A percentile compares a stretch with the other conserved stretches of the same genome.
Conservation (phyloP, 345 rosid species). For the Eucalyptus shirleyi region DNA sequence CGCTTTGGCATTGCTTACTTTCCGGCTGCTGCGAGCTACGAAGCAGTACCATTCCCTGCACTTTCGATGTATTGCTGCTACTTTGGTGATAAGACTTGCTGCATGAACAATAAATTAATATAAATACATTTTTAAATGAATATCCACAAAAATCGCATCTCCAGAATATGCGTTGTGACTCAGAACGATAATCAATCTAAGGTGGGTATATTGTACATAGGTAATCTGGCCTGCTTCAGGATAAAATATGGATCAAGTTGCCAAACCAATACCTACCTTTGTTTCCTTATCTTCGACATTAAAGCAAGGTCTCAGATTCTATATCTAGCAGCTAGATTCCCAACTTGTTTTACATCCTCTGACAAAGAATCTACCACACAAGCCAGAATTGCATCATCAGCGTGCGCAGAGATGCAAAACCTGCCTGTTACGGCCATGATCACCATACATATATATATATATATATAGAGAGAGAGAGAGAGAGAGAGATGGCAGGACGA, state of each 20-base stretch:
- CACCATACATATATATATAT: not conserved
- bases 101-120: not conserved
- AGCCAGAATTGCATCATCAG: not conserved
- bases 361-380: not conserved
- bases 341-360: not conserved
- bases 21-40: conserved; percentile 12
- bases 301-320: not conserved
- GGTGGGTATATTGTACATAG: too few species aligned
- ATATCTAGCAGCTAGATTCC: not conserved
- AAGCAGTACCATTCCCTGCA: conserved; percentile 2
- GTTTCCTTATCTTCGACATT: not conserved
- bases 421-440: not conserved
- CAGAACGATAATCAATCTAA: not conserved
- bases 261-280: not conserved
- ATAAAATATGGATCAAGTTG: not conserved
- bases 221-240: not conserved
- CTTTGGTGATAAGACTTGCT: conserved; percentile 9
- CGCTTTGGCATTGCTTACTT: conserved; percentile 1
- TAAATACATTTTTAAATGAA: not conserved
- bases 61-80: conserved; percentile 2
- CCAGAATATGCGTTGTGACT: not conserved
- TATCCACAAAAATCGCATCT: not conserved
- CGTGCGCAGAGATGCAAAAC: not conserved
- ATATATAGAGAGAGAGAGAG: not conserved
- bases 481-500: not conserved